Evolutionary conservation across 495 filamentous ascomycete genomes (phyloP).

Genomic region (Neurospora sublineolata): DNA sequence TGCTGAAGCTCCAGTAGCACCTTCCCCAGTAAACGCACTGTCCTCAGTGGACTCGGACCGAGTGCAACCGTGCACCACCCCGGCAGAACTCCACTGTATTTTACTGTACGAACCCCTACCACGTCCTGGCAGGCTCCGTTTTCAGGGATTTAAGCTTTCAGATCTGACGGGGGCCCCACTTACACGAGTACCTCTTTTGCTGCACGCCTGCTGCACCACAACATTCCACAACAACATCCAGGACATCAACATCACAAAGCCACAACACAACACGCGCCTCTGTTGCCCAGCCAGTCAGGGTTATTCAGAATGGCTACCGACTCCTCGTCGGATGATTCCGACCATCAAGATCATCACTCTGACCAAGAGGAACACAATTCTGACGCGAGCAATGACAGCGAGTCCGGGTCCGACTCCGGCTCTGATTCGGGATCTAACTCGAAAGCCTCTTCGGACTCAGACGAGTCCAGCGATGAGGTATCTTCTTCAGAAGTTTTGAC

Average conservation of each 20-base stretch:
- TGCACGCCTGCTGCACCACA: not conserved
- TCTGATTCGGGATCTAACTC: not conserved
- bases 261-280: not conserved
- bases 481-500: not conserved
- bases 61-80: not conserved
- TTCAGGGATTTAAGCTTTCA: not conserved
- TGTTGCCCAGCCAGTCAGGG: not conserved
- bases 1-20: not conserved
- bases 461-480: not conserved
- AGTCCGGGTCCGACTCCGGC: constrained; percentile 1
- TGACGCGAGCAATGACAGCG: not conserved
- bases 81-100: not conserved
- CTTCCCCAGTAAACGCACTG: not conserved
- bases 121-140: not conserved
- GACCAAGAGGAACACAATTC: not conserved
- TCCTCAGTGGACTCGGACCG: not conserved
- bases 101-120: not conserved
- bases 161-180: not conserved
- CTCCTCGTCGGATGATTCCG: not conserved
- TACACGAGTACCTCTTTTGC: not conserved
- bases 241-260: not conserved
- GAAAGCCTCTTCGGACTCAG: constrained; percentile 1
- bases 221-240: not conserved
- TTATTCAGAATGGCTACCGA: not conserved
- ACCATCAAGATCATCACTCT: not conserved